Evolutionary conservation across 108 stramenopile species (phyloP).

Genomic region (Parietichytrium sp.): DNA sequence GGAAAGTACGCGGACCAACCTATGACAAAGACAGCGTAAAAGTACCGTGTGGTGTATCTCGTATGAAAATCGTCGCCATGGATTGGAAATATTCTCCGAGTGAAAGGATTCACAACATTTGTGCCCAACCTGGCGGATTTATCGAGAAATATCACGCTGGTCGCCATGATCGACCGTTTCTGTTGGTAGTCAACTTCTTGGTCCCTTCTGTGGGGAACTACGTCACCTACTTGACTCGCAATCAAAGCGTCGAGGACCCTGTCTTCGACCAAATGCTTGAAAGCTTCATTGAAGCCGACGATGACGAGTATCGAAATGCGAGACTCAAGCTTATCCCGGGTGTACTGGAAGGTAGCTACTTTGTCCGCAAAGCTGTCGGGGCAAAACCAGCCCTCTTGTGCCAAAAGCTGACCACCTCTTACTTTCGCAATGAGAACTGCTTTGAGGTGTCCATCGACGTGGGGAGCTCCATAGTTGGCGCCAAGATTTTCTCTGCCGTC

Average conservation of each 20-base stretch:
- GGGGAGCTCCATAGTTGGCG: background rate
- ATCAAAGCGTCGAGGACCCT: background rate
- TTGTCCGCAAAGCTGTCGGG: slow-evolving; percentile 32
- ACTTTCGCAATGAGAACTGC: background rate
- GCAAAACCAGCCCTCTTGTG: slow-evolving; percentile 19
- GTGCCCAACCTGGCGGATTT: background rate
- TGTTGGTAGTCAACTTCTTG: background rate
- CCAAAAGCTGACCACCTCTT: slow-evolving; percentile 24
- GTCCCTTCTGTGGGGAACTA: background rate
- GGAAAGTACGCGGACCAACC: background rate
- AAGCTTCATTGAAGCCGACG: background rate
- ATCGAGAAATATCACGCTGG: background rate
- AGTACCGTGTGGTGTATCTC: background rate
- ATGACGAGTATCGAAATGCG: slow-evolving; percentile 31
- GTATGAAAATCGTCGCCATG: background rate
- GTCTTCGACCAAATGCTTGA: slow-evolving; percentile 24
- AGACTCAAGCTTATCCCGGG: slow-evolving; percentile 33
- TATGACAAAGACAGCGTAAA: slow-evolving; percentile 30
- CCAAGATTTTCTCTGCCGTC: background rate
- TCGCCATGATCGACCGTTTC: background rate
- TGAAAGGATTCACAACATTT: background rate
- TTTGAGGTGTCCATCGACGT: slow-evolving; percentile 22
- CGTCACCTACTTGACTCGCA: background rate
- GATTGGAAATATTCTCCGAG: background rate
- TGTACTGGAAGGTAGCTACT: slow-evolving; percentile 26